A percentile compares a stretch with the other conserved stretches of the same genome.
Evolutionary conservation across 139 green algal genomes (phyloP).

Genomic region (Chlamydomonas urium): DNA sequence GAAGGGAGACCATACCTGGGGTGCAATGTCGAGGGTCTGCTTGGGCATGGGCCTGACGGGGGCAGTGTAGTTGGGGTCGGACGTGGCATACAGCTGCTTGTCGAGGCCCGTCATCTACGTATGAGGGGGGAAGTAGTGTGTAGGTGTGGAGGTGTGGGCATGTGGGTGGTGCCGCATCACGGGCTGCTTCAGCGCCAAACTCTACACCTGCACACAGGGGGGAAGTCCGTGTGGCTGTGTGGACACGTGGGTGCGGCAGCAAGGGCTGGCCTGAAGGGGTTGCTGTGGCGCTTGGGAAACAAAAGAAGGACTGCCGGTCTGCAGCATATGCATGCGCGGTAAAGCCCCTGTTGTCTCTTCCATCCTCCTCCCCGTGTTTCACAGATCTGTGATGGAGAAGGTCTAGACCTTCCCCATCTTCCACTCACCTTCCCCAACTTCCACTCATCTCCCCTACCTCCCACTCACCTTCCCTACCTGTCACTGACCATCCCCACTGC

Average conservation of each 20-base stretch:
- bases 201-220: not conserved
- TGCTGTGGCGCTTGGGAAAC: not conserved
- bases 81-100: constrained; percentile 21
- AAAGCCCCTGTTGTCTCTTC: not conserved
- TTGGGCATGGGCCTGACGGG: constrained; percentile 20
- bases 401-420: not conserved
- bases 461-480: not conserved
- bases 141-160: not conserved
- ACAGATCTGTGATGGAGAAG: not conserved
- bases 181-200: too few relatives aligned
- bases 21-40: not conserved
- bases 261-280: not conserved
- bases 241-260: too few relatives aligned
- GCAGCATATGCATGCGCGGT: not conserved
- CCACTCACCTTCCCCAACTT: not conserved
- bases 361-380: not conserved
- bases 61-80: constrained; percentile 31
- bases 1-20: not conserved
- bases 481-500: not conserved
- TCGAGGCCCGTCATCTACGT: constrained; percentile 34
- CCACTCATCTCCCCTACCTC: not conserved
- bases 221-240: not conserved
- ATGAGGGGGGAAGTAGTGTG: not conserved
- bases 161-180: too few relatives aligned
- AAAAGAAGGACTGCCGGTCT: not conserved